phyloP scores from a whole-genome alignment of 108 stramenopile species.

The Chaetoceros muelleri region DNA sequence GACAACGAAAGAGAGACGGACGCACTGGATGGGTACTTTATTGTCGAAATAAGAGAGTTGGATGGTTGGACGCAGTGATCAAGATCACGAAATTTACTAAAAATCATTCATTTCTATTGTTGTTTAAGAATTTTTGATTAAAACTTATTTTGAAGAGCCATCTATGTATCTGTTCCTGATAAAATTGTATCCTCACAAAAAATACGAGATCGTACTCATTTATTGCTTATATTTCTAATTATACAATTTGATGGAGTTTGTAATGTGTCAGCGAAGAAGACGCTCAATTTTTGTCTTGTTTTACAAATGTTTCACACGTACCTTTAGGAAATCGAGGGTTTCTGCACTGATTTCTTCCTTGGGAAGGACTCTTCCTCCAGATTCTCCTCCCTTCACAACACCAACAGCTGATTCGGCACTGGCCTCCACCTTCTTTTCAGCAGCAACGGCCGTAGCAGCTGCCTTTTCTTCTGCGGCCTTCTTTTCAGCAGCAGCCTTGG shows the following conservation, averaged over 20 bases:
- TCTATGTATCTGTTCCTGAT: too few species aligned
- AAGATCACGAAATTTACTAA: too few species aligned
- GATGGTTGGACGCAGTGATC: background rate
- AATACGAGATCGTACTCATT: too few species aligned
- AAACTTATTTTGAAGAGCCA: too few species aligned
- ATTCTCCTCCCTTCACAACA: slow-evolving; percentile 33
- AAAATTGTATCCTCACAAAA: too few species aligned
- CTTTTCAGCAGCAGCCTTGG: slow-evolving; percentile 8
- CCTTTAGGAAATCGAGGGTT: slow-evolving; percentile 67
- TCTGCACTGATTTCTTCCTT: slow-evolving; percentile 73
- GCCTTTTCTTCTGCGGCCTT: slow-evolving; percentile 9
- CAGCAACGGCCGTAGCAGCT: slow-evolving; percentile 20
- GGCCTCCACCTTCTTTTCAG: slow-evolving; percentile 10
- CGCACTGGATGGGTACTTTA: background rate
- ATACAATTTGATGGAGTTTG: too few species aligned
- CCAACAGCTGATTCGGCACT: slow-evolving; percentile 27
- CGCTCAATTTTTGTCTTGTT: too few species aligned
- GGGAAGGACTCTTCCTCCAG: slow-evolving; percentile 65
- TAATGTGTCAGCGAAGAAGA: too few species aligned
- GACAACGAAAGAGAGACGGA: background rate
- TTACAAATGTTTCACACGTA: too few species aligned
- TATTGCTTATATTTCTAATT: too few species aligned
- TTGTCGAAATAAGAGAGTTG: background rate
- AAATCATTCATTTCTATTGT: too few species aligned
- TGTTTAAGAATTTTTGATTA: too few species aligned